Evolutionary conservation across 805 yeast genomes (phyloP), one percentile per base, ranked within the genome.

Genomic region (Myxozyma nipponensis): DNA sequence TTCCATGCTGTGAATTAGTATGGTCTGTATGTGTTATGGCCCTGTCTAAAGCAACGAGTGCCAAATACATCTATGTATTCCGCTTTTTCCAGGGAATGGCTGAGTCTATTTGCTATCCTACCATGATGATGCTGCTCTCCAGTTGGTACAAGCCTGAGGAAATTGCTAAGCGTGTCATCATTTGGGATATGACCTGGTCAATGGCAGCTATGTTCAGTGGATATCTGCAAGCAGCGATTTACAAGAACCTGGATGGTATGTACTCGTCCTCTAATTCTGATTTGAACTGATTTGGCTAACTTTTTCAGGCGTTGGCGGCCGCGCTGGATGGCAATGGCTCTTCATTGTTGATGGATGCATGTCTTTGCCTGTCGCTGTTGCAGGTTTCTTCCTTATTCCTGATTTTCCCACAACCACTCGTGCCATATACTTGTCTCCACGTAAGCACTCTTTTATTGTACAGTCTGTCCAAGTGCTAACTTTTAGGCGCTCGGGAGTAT

Each of bases 241-340:
- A 67, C 59, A 54, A 57, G 39, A 61, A 69, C 60, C 63, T 72
- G 62, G 64, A 67, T 46, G 75, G 75, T 23, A n/a, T n/a, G n/a
- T n/a, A n/a, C n/a, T n/a, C n/a, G n/a, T n/a, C n/a, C n/a, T n/a
- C n/a, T n/a, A n/a, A n/a, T n/a, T n/a, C n/a, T n/a, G n/a, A n/a
- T n/a, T n/a, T n/a, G n/a, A n/a, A n/a, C n/a, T n/a, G n/a, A n/a
- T n/a, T n/a, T n/a, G n/a, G n/a, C n/a, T n/a, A n/a, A n/a, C n/a
- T n/a, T n/a, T n/a, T n/a, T n/a, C n/a, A n/a, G n/a, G n/a, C n/a
- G 66, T 59, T 39, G 67, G 67, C 13, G 79, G 79, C 1, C 47
- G 50, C 15, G 47, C 58, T 73, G 81, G 50, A 25, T 82, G 86
- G 86, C 75, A 79, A 65, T 82, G 86, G 86, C 75, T 79, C 66